Percentiles rank a stretch among this genome's conserved stretches.
These are phyloP conservation scores for Diophrys sp. DNA, from an alignment of 73 alveolate species.

Conservation along the genomic window DNA sequence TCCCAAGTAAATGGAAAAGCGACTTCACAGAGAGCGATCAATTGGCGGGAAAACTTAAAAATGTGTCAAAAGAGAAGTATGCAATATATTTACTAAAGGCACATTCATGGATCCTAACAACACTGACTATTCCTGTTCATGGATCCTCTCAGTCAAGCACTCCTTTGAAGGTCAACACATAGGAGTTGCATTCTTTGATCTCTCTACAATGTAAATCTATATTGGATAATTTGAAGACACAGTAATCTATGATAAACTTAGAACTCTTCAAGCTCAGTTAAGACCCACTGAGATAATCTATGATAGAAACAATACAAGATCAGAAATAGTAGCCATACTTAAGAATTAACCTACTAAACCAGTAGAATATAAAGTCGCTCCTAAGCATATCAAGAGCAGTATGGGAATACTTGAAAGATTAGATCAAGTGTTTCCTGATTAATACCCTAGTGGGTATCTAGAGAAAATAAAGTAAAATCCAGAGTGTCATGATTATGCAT, in stretches of 20 bases:
- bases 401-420: not conserved
- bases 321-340: constrained; percentile 40
- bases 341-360: constrained; percentile 52
- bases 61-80: constrained; percentile 61
- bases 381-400: constrained; percentile 5
- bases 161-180: constrained; percentile 12
- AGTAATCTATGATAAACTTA: constrained; percentile 32
- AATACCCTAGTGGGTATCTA: not conserved
- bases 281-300: constrained; percentile 60
- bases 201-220: constrained; percentile 32
- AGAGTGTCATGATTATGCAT: constrained; percentile 7
- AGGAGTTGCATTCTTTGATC: constrained; percentile 64
- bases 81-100: constrained; percentile 67
- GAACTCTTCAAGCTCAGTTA: constrained; percentile 47
- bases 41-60: constrained; percentile 21
- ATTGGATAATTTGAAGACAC: constrained; percentile 52
- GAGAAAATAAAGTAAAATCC: not conserved
- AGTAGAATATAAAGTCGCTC: constrained; percentile 20
- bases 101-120: constrained; percentile 26
- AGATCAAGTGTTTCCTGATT: not conserved
- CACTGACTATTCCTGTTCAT: constrained; percentile 32
- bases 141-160: constrained; percentile 29
- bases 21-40: no score
- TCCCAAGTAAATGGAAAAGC: no score
- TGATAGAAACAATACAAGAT: constrained; percentile 33